Conservation (phyloP, 2,329 filamentous ascomycete species). For the Verticillium albo-atrum region DNA sequence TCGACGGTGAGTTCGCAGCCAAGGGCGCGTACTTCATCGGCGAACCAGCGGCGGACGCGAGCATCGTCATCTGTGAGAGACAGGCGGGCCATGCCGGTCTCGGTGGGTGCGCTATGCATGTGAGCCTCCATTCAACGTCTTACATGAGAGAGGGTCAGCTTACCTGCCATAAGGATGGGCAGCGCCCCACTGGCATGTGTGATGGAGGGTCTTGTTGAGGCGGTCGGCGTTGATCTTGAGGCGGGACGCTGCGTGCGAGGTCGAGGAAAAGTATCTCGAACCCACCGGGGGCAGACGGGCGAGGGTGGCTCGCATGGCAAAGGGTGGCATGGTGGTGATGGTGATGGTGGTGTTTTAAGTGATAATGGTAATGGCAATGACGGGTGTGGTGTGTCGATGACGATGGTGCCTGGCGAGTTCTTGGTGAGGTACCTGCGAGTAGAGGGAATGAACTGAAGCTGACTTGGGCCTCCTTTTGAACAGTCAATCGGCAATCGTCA, state of each 20-base stretch:
- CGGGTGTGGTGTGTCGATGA: background rate
- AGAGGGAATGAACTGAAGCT: no score
- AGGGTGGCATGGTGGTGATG: background rate
- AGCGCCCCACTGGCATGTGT: conserved; percentile 26
- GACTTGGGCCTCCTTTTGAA: no score
- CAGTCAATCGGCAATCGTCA: no score
- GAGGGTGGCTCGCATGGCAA: background rate
- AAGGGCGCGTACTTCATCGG: conserved; percentile 54
- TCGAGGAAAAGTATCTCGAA: background rate
- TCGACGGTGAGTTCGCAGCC: conserved; percentile 67
- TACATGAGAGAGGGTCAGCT: conserved; percentile 6
- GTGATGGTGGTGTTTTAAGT: background rate
- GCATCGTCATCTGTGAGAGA: conserved; percentile 69
- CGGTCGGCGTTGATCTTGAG: conserved; percentile 22
- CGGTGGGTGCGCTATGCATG: conserved; percentile 21
- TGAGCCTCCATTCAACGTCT: no score
- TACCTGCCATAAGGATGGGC: conserved; percentile 22
- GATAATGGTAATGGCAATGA: background rate
- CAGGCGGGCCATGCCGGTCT: conserved; percentile 75
- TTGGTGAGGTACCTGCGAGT: no score
- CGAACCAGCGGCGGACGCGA: conserved; percentile 71
- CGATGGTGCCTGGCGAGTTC: no score
- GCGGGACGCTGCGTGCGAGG: conserved; percentile 2
- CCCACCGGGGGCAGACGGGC: background rate
- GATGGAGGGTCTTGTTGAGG: conserved; percentile 23